These are phyloP conservation scores for Brassica rapa DNA, from an alignment of 345 rosid species.

Conservation along the genomic window DNA sequence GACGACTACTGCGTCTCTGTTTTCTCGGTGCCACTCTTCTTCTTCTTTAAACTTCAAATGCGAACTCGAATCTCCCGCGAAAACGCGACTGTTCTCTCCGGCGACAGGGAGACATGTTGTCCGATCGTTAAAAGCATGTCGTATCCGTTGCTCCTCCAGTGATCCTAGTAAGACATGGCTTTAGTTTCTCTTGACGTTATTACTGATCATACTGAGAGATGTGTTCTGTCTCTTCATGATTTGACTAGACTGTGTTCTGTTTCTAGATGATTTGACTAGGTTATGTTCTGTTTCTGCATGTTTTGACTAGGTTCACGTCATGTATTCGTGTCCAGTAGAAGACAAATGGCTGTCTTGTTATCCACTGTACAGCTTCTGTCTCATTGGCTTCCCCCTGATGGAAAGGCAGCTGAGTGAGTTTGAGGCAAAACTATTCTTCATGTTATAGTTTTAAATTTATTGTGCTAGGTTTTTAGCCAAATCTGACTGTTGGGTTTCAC, in stretches of 20 bases:
- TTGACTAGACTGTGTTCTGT: neutral
- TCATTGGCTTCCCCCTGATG: slow-evolving; percentile 39
- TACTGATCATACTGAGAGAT: neutral
- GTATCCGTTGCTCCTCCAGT: slow-evolving; percentile 21
- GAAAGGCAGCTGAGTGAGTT: slow-evolving; percentile 60
- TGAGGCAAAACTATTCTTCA: neutral
- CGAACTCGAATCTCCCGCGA: slow-evolving; percentile 48
- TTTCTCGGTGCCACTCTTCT: slow-evolving; percentile 5
- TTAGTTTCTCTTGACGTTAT: neutral
- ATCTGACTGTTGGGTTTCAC: neutral
- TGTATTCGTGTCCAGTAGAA: slow-evolving; percentile 41
- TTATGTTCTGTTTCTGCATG: neutral
- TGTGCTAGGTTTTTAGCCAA: neutral
- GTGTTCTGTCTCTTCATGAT: neutral
- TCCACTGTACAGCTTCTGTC: slow-evolving; percentile 57
- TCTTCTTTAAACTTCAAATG: slow-evolving; percentile 33
- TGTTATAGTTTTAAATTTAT: neutral
- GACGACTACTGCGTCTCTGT: slow-evolving; percentile 22
- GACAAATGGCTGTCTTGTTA: slow-evolving; percentile 48
- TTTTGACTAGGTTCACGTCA: slow-evolving; percentile 32
- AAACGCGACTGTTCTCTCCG: slow-evolving; percentile 35
- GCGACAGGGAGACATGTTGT: slow-evolving; percentile 30
- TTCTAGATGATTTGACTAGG: neutral
- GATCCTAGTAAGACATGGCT: slow-evolving; percentile 31
- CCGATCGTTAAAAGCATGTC: slow-evolving; percentile 27